These are phyloP conservation scores for Haplographium delicatum DNA, from an alignment of 495 filamentous ascomycete species.

Conservation along the genomic window DNA sequence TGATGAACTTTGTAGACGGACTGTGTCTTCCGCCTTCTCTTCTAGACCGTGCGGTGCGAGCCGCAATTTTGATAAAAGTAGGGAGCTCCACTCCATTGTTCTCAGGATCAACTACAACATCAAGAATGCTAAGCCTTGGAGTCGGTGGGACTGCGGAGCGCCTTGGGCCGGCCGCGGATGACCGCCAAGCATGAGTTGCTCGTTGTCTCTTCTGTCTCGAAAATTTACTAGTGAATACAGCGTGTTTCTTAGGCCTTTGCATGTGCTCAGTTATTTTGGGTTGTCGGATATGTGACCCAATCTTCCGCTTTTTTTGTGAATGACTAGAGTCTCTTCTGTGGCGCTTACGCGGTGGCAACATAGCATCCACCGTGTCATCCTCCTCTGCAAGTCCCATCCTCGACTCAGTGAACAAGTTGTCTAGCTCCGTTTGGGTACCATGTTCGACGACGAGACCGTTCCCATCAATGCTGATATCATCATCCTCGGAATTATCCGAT, in stretches of 20 bases:
- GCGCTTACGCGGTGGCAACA: constrained; percentile 42
- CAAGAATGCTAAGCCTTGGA: constrained; percentile 20
- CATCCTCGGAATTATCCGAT: constrained; percentile 46
- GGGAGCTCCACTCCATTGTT: constrained; percentile 57
- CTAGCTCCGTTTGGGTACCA: constrained; percentile 4
- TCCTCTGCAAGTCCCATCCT: constrained; percentile 37
- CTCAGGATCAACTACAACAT: constrained; percentile 6
- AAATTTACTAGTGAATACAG: too few relatives aligned
- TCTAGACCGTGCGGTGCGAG: constrained; percentile 58
- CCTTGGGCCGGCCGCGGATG: too few relatives aligned
- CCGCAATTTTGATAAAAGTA: constrained; percentile 72
- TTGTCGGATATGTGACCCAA: constrained; percentile 28
- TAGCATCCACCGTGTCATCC: constrained; percentile 49
- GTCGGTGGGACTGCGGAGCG: background rate
- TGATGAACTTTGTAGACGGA: constrained; percentile 69
- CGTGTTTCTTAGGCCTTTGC: too few relatives aligned
- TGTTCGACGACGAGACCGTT: constrained; percentile 17
- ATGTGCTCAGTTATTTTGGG: constrained; percentile 42
- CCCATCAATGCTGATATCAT: constrained; percentile 25
- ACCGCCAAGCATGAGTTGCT: too few relatives aligned
- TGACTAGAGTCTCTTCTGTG: constrained; percentile 11
- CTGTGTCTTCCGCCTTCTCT: constrained; percentile 63
- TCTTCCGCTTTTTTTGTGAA: constrained; percentile 28
- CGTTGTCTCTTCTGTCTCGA: too few relatives aligned
- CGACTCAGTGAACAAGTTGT: constrained; percentile 2